Evolutionary conservation across 257 asterid species (phyloP).

Genomic region (Paraleonurus japonicus): DNA sequence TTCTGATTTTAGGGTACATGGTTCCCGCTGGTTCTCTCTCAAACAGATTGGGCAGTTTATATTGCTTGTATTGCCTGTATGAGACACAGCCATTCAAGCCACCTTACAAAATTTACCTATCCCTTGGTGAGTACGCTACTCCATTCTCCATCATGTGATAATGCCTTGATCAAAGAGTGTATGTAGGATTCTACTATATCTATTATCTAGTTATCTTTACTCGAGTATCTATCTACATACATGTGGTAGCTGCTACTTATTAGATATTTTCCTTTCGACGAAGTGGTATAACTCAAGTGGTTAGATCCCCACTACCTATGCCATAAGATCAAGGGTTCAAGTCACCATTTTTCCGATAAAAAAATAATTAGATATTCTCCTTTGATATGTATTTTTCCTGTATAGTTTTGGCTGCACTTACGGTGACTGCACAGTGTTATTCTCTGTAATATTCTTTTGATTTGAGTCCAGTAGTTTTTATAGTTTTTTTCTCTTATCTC

Average conservation of each 20-base stretch:
- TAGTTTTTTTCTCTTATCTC: neutral
- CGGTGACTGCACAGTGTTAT: neutral
- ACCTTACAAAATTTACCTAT: constrained; percentile 68
- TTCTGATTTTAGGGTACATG: constrained; percentile 55
- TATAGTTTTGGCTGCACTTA: neutral
- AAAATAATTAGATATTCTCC: neutral
- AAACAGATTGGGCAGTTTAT: constrained; percentile 73
- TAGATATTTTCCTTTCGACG: neutral
- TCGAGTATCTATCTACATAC: neutral
- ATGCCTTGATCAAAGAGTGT: constrained; percentile 11
- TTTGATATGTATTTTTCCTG: neutral
- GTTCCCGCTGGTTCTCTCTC: constrained; percentile 50
- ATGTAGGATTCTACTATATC: constrained; percentile 17
- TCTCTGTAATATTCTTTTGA: neutral
- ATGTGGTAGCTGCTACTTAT: constrained; percentile 4
- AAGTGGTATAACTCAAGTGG: too few species aligned
- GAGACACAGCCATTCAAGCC: constrained; percentile 87
- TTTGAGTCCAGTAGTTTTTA: neutral
- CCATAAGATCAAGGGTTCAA: too few species aligned
- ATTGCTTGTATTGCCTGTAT: constrained; percentile 71
- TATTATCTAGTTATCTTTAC: neutral
- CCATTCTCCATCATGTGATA: constrained; percentile 7
- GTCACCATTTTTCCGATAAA: too few species aligned
- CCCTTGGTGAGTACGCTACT: constrained; percentile 47
- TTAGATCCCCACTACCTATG: too few species aligned